Percentiles rank a stretch among this genome's conserved stretches.
These are phyloP conservation scores for Mollisiaceae sp. DNA, from an alignment of 2,329 filamentous ascomycete genomes.

Conservation along the genomic window DNA sequence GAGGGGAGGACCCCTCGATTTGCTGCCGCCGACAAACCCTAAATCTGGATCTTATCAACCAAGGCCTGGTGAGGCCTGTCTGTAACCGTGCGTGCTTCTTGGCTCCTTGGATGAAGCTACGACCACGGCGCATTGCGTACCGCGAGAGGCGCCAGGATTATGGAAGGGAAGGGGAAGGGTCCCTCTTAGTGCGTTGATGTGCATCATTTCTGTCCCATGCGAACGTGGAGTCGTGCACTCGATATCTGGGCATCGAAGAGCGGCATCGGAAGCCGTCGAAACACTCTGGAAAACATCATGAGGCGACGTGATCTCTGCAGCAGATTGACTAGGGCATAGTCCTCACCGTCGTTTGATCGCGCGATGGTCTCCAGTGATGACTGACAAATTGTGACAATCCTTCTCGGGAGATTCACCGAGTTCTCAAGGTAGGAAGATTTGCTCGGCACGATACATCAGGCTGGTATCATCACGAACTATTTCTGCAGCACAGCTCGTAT, in stretches of 20 bases:
- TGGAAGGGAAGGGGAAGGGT: background rate
- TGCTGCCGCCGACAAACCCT: background rate
- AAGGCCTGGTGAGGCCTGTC: background rate
- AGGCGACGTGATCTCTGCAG: background rate
- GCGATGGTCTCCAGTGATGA: background rate
- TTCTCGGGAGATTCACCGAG: background rate
- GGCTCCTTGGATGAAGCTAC: background rate
- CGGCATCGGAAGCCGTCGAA: slow-evolving; percentile 7
- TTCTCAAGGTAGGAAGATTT: background rate
- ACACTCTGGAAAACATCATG: slow-evolving; percentile 6
- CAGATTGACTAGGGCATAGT: background rate
- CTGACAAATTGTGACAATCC: too few relatives aligned
- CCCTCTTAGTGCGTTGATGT: background rate
- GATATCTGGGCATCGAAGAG: background rate
- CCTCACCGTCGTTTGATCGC: slow-evolving; percentile 5
- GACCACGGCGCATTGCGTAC: background rate
- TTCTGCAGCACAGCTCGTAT: slow-evolving; percentile 2
- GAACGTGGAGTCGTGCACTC: background rate
- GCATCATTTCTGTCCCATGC: slow-evolving; percentile 10
- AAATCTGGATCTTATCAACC: background rate
- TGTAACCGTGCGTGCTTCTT: background rate
- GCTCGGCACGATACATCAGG: background rate
- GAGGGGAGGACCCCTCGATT: background rate
- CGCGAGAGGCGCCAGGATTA: background rate
- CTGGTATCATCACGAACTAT: background rate